These are phyloP conservation scores for Ascomycota sp. DNA, from an alignment of 2,329 filamentous ascomycete species.

Conservation along the genomic window DNA sequence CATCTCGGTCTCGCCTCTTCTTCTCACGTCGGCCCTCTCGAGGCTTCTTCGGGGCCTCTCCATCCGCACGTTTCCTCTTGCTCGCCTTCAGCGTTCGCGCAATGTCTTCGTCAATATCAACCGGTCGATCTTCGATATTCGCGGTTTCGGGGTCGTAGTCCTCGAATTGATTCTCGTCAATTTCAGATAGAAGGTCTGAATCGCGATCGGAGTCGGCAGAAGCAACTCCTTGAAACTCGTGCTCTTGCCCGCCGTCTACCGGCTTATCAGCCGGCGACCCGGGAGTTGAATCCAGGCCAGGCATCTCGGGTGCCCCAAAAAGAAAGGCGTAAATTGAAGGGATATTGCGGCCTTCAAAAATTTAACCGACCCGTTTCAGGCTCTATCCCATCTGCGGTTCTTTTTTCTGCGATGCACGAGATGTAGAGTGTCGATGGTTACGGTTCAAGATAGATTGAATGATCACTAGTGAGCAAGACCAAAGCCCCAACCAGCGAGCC, in stretches of 20 bases:
- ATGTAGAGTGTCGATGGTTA: too few relatives aligned
- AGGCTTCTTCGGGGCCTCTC: slow-evolving; percentile 49
- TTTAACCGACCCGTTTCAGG: too few relatives aligned
- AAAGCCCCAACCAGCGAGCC: too few relatives aligned
- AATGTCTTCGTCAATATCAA: slow-evolving; percentile 48
- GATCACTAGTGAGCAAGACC: too few relatives aligned
- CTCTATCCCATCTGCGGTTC: too few relatives aligned
- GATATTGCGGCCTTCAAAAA: background rate
- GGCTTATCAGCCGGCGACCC: slow-evolving; percentile 16
- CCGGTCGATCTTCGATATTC: slow-evolving; percentile 40
- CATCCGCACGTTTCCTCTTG: slow-evolving; percentile 45
- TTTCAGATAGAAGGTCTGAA: slow-evolving; percentile 42
- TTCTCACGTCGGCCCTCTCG: slow-evolving; percentile 54
- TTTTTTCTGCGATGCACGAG: too few relatives aligned
- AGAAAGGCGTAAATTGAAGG: background rate
- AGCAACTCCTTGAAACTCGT: slow-evolving; percentile 18
- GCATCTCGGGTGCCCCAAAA: slow-evolving; percentile 14
- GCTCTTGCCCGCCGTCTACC: slow-evolving; percentile 20
- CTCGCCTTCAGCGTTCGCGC: slow-evolving; percentile 41
- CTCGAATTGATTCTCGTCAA: slow-evolving; percentile 49
- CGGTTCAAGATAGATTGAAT: too few relatives aligned
- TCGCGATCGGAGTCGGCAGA: slow-evolving; percentile 30
- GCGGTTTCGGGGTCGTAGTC: slow-evolving; percentile 47
- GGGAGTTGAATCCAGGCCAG: slow-evolving; percentile 23
- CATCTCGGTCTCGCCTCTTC: slow-evolving; percentile 30